phyloP scores from a whole-genome alignment of 495 filamentous ascomycete species.

The Rostrohypoxylon terebratum region DNA sequence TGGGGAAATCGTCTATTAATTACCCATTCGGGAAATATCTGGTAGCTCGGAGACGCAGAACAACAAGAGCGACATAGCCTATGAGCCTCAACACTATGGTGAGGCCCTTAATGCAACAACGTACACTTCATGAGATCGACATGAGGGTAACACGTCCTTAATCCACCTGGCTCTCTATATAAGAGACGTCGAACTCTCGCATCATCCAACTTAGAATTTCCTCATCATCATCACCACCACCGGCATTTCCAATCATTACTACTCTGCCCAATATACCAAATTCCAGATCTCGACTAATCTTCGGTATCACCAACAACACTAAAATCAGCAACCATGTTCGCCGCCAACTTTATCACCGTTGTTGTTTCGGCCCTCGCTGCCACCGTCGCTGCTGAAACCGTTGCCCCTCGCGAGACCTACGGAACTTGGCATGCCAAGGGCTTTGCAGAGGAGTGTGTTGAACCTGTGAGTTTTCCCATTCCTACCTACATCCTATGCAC shows the following conservation, averaged over 20 bases:
- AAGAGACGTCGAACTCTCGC: not conserved
- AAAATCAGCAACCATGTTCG: constrained; percentile 26
- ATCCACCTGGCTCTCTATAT: constrained; percentile 14
- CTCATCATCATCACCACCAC: not conserved
- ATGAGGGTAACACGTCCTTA: constrained; percentile 12
- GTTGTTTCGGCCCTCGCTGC: constrained; percentile 27
- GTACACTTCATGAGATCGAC: constrained; percentile 15
- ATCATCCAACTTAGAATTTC: not conserved
- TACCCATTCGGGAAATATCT: constrained; percentile 12
- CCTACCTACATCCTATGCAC: not conserved
- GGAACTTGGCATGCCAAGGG: constrained; percentile 21
- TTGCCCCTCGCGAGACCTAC: constrained; percentile 11
- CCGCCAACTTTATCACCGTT: constrained; percentile 25
- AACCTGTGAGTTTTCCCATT: constrained; percentile 9
- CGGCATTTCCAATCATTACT: constrained; percentile 16
- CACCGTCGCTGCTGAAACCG: constrained; percentile 11
- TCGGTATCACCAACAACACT: not conserved
- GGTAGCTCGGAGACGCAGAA: not conserved
- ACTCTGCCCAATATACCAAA: not conserved
- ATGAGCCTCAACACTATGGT: constrained; percentile 19
- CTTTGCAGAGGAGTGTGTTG: constrained; percentile 19
- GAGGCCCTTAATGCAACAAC: not conserved
- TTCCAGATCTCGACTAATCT: not conserved
- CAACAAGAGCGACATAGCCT: constrained; percentile 17
- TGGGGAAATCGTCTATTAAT: constrained; percentile 1